Base-by-base conservation (phyloP, 1,284 basidiomycete species). In the Erythrobasidium hasegawianum region DNA sequence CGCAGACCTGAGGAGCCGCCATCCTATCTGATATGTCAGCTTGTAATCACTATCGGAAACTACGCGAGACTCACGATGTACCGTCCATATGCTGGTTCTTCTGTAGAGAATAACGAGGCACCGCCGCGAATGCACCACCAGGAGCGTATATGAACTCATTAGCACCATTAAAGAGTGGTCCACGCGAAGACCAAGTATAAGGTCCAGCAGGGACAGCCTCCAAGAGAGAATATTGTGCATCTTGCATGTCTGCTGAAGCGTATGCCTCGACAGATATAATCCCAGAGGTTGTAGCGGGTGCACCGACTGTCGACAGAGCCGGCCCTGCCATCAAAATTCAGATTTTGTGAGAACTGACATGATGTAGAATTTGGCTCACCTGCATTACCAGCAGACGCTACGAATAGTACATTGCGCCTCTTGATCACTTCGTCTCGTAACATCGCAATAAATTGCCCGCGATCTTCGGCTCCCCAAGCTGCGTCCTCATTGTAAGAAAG, bases 111-210 rank as follows among this genome's bases (percentile, higher is more conserved):
- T 78, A 78, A 54, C 71, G 71, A 10, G 76, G 76, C 45, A 78
- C 76, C 20, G 71, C 74, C 8, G 77, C 77, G 69, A 78, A 74
- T 52, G 77, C 77, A 16, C 76, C 77, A 29, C 77, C 77, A 0
- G 77, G 77, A 9, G 76, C 76, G 52, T 77, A 78, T 67, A 75
- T 72, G 20, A 73, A 72, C 8, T 77, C 74, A 50, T 76, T 68
- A 20, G 72, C 75, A 10, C 77, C 77, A 50, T 78, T 76, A 26
- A 72, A 61, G 8, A 72, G 71, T 9, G 77, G 77, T 11, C 77
- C 77, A 16, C 77, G 72, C 52, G 74, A 75, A 59, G 75, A 76
- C 77, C 77, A 78, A 18, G 77, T 78, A 41, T 76, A 77, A 20
- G 74, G 72, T 33, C 71, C 74, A 68, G 74, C 73, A 20, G 71